phyloP scores from a whole-genome alignment of 768 basidiomycete genomes.

The Pluteus cervinus region DNA sequence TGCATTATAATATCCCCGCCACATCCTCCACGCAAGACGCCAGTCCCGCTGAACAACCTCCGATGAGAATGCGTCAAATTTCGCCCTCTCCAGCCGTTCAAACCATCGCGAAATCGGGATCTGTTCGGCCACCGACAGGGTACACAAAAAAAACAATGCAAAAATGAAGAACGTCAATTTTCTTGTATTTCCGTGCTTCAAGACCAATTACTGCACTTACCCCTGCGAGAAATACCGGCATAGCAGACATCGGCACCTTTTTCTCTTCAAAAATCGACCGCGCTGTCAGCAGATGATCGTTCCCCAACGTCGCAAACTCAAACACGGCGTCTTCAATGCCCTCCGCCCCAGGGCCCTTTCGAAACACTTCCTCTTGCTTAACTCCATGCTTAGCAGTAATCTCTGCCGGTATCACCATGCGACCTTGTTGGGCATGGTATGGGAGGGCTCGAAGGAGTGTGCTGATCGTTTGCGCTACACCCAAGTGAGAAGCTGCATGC shows the following conservation, averaged over 20 bases:
- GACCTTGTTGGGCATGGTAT: constrained; percentile 66
- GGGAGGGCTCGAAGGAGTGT: constrained; percentile 74
- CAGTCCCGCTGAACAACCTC: constrained; percentile 64
- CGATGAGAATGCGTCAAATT: constrained; percentile 70
- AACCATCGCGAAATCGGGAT: constrained; percentile 66
- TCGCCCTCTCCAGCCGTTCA: constrained; percentile 54
- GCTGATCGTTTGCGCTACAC: constrained; percentile 62
- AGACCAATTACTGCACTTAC: constrained; percentile 38
- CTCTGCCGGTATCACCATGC: constrained; percentile 75
- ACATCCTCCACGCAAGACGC: constrained; percentile 71
- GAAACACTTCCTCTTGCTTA: constrained; percentile 74
- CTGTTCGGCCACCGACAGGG: constrained; percentile 27
- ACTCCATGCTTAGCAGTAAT: constrained; percentile 75
- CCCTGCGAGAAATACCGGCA: constrained; percentile 69
- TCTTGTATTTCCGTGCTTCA: no score
- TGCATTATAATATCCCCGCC: constrained; percentile 35
- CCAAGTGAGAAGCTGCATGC: constrained; percentile 80
- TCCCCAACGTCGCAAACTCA: constrained; percentile 75
- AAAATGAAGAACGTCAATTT: no score
- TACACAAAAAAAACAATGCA: constrained; percentile 14
- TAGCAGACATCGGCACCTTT: constrained; percentile 48
- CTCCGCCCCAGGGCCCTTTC: constrained; percentile 43
- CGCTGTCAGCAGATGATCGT: constrained; percentile 75
- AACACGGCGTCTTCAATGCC: constrained; percentile 76
- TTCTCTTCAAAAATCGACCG: constrained; percentile 59